phyloP scores from a whole-genome alignment of 768 basidiomycete species.

The Dioszegia crocea region DNA sequence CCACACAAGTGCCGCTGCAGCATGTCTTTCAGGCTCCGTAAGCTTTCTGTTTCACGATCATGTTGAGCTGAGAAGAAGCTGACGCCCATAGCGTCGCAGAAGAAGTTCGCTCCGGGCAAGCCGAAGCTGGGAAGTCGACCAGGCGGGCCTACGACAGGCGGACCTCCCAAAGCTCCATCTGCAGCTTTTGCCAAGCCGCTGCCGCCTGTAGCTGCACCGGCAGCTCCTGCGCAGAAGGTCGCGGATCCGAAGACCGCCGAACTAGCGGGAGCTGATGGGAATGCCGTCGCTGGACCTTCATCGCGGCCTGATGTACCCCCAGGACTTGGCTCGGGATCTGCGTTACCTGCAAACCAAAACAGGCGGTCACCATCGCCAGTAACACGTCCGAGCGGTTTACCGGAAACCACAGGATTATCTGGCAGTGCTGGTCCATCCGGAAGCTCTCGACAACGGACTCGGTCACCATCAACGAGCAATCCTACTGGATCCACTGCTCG shows the following conservation, averaged over 20 bases:
- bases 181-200: neutral
- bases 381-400: too few relatives aligned
- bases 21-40: constrained; percentile 6
- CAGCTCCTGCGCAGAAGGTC: too few relatives aligned
- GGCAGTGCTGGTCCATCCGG: too few relatives aligned
- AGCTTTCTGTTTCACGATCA: neutral
- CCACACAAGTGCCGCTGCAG: too few relatives aligned
- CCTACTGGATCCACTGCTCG: too few relatives aligned
- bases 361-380: too few relatives aligned
- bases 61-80: neutral
- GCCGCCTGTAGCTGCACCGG: neutral
- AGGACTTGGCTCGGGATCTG: neutral
- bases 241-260: neutral
- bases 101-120: neutral
- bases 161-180: neutral
- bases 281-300: constrained; percentile 3
- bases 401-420: too few relatives aligned
- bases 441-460: too few relatives aligned
- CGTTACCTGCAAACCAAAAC: too few relatives aligned
- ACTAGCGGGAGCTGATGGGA: neutral
- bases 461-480: too few relatives aligned
- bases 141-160: neutral
- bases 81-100: neutral
- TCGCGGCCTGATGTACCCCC: neutral
- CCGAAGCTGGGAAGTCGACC: constrained; percentile 3